phyloP scores from a whole-genome alignment of 768 basidiomycete species.

The Piloderma croceum region DNA sequence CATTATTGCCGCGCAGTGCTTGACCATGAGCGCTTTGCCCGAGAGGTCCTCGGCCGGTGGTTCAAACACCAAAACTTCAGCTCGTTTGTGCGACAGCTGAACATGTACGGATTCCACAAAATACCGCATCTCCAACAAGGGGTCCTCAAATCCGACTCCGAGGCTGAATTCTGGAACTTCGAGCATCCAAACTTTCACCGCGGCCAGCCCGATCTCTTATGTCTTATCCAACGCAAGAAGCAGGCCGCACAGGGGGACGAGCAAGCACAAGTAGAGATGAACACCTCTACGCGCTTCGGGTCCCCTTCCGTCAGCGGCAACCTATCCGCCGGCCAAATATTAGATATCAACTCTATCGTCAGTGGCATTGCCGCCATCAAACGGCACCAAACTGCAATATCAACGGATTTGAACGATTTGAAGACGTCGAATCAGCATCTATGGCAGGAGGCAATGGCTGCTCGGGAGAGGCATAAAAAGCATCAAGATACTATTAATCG shows the following conservation, averaged over 20 bases:
- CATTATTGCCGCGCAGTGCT: slow-evolving; percentile 49
- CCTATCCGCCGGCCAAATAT: slow-evolving; percentile 43
- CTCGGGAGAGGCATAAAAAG: slow-evolving; percentile 78
- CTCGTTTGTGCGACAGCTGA: slow-evolving; percentile 87
- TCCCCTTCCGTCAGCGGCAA: slow-evolving; percentile 9
- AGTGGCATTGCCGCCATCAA: slow-evolving; percentile 83
- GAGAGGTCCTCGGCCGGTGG: slow-evolving; percentile 85
- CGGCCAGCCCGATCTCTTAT: slow-evolving; percentile 83
- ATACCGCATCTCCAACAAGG: slow-evolving; percentile 96
- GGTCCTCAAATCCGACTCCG: slow-evolving; percentile 76
- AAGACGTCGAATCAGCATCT: slow-evolving; percentile 82
- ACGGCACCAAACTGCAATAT: slow-evolving; percentile 89
- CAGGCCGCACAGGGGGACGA: slow-evolving; percentile 35
- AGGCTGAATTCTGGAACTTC: slow-evolving; percentile 88
- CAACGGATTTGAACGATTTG: slow-evolving; percentile 80
- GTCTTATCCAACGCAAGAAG: slow-evolving; percentile 86
- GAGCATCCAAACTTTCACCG: slow-evolving; percentile 84
- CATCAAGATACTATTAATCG: slow-evolving; percentile 95
- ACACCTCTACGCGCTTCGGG: slow-evolving; percentile 26
- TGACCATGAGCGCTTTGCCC: slow-evolving; percentile 86
- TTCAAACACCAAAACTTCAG: slow-evolving; percentile 98
- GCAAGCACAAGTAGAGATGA: slow-evolving; percentile 26
- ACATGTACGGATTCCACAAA: slow-evolving; percentile 95
- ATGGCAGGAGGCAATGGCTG: slow-evolving; percentile 87
- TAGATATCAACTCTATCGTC: slow-evolving; percentile 77